Evolutionary conservation across 768 basidiomycete genomes (phyloP).

Genomic region (Ramaria sp.): DNA sequence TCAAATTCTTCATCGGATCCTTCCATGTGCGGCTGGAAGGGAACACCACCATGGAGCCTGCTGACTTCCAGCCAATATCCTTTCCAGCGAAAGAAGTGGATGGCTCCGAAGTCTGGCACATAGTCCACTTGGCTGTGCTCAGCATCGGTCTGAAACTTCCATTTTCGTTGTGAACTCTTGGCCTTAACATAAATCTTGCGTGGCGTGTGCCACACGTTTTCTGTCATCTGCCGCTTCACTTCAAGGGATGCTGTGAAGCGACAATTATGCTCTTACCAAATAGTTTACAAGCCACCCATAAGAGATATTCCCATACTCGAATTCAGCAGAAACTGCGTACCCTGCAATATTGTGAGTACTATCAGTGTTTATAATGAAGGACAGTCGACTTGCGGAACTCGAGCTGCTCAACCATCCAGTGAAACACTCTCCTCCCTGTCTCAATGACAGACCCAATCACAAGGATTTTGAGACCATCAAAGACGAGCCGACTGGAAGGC

Average conservation of each 20-base stretch:
- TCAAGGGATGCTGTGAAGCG: background rate
- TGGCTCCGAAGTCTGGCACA: slow-evolving; percentile 29
- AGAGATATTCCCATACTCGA: slow-evolving; percentile 35
- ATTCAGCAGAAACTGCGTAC: slow-evolving; percentile 34
- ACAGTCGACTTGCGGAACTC: slow-evolving; percentile 6
- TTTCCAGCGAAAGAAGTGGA: slow-evolving; percentile 35
- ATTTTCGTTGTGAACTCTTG: slow-evolving; percentile 30
- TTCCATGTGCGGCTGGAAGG: background rate
- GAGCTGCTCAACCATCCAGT: slow-evolving; percentile 9
- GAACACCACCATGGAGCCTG: background rate
- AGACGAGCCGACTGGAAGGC: background rate
- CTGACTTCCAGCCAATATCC: slow-evolving; percentile 29
- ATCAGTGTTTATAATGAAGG: background rate
- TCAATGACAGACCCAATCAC: slow-evolving; percentile 14
- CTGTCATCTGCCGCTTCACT: slow-evolving; percentile 24
- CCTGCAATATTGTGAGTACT: slow-evolving; percentile 17
- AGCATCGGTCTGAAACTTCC: slow-evolving; percentile 21
- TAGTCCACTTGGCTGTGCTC: slow-evolving; percentile 25
- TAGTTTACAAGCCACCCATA: slow-evolving; percentile 41
- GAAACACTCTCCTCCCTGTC: slow-evolving; percentile 12
- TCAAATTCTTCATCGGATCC: background rate
- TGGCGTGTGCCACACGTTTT: slow-evolving; percentile 32
- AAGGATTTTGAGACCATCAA: slow-evolving; percentile 8
- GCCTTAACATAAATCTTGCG: slow-evolving; percentile 33
- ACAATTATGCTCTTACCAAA: slow-evolving; percentile 21